Evolutionary conservation across 2,329 filamentous ascomycete genomes (phyloP).

Genomic region (Tolypocladium nubicola): DNA sequence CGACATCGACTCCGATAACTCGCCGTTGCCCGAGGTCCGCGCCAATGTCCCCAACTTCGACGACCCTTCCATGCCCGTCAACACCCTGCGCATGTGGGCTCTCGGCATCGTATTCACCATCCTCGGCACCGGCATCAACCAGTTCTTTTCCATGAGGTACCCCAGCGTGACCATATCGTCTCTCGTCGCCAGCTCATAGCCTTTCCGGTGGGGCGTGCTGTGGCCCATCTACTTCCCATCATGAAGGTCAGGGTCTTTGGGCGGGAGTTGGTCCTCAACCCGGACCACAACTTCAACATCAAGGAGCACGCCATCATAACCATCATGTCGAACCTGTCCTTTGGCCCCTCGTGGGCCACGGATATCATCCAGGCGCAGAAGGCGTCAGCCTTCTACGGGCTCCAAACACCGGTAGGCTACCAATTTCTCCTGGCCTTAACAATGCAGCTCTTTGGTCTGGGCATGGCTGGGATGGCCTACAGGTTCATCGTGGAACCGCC

Average conservation of each 20-base stretch:
- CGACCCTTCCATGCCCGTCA: constrained; percentile 14
- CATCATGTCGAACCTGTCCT: constrained; percentile 22
- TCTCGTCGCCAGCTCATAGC: constrained; percentile 29
- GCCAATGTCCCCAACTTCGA: constrained; percentile 27
- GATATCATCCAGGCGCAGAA: constrained; percentile 1
- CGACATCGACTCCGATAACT: constrained; percentile 7
- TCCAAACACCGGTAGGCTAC: constrained; percentile 42
- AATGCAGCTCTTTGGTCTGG: constrained; percentile 51
- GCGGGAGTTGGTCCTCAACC: constrained; percentile 30
- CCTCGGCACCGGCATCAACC: constrained; percentile 32
- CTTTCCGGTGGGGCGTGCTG: constrained; percentile 28
- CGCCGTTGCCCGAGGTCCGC: constrained; percentile 17
- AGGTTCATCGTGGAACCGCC: constrained; percentile 47
- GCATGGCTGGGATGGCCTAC: constrained; percentile 46
- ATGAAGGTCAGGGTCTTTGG: constrained; percentile 30
- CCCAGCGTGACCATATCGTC: constrained; percentile 12
- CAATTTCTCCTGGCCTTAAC: constrained; percentile 46
- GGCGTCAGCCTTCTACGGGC: neutral
- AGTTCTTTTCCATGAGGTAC: constrained; percentile 32
- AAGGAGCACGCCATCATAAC: constrained; percentile 29
- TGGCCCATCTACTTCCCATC: constrained; percentile 29
- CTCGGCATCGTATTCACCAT: constrained; percentile 33
- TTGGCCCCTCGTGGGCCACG: constrained; percentile 1
- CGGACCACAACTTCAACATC: constrained; percentile 27
- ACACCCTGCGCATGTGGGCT: constrained; percentile 31